phyloP scores from a whole-genome alignment of 257 asterid species.

The Nicotiana undulata region DNA sequence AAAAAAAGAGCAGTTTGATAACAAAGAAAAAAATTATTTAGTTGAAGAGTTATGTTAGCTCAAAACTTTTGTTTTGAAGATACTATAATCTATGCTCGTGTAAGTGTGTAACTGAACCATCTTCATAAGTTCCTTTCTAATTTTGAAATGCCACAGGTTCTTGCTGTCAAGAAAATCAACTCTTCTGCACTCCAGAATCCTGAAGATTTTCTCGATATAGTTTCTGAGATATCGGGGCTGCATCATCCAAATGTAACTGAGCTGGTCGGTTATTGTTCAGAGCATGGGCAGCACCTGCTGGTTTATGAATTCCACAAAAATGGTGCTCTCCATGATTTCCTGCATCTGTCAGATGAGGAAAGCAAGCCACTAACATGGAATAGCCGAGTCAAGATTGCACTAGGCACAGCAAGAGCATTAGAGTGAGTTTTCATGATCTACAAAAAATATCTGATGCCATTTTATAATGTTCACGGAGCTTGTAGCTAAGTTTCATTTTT shows the following conservation, averaged over 20 bases:
- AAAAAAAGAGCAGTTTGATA: background rate
- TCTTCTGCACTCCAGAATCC: conserved; percentile 52
- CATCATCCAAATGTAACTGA: conserved; percentile 83
- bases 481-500: background rate
- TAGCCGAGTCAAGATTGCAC: conserved; percentile 83
- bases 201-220: conserved; percentile 68
- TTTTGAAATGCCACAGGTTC: conserved; percentile 38
- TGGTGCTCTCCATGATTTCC: conserved; percentile 67
- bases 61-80: background rate
- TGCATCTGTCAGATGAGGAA: conserved; percentile 73
- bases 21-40: background rate
- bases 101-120: background rate
- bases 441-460: background rate
- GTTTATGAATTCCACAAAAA: conserved; percentile 76
- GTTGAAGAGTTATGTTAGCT: background rate
- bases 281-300: conserved; percentile 77
- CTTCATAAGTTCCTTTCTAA: background rate
- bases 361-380: conserved; percentile 87
- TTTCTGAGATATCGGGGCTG: conserved; percentile 61
- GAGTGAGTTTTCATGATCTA: conserved; percentile 47
- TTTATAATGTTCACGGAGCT: background rate
- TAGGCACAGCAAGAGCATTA: conserved; percentile 91
- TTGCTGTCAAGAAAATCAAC: conserved; percentile 90
- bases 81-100: background rate
- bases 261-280: conserved; percentile 85